Evolutionary conservation across 2,329 filamentous ascomycete genomes (phyloP).

Genomic region (Aureobasidium sp.): DNA sequence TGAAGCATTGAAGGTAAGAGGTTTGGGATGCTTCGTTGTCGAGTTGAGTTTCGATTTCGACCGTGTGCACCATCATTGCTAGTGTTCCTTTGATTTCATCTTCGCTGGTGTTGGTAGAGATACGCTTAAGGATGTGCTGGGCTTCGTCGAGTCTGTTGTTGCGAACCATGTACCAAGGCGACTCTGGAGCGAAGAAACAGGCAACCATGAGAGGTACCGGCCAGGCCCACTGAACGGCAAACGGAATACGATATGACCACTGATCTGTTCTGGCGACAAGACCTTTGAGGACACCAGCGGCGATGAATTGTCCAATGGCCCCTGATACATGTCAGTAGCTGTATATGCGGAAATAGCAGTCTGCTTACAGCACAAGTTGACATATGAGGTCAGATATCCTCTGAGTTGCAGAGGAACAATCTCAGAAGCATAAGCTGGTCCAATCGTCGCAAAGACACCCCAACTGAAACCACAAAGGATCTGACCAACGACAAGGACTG

Average conservation of each 20-base stretch:
- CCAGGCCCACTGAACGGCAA: constrained; percentile 41
- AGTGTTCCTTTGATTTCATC: constrained; percentile 4
- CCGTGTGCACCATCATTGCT: constrained; percentile 35
- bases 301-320: constrained; percentile 55
- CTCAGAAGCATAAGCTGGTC: constrained; percentile 60
- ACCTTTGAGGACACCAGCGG: constrained; percentile 33
- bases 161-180: constrained; percentile 31
- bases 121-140: constrained; percentile 27
- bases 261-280: constrained; percentile 28
- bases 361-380: constrained; percentile 50
- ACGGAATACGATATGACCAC: constrained; percentile 40
- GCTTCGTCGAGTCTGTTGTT: constrained; percentile 31
- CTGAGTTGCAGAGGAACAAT: constrained; percentile 53
- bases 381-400: constrained; percentile 51
- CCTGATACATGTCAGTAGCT: not conserved
- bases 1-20: constrained; percentile 37
- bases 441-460: constrained; percentile 48
- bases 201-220: constrained; percentile 32
- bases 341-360: not conserved
- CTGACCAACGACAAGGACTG: constrained; percentile 6
- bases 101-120: constrained; percentile 25
- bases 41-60: constrained; percentile 26
- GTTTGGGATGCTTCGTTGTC: constrained; percentile 23
- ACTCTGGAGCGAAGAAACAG: constrained; percentile 30
- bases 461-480: constrained; percentile 5